These are phyloP conservation scores for Chalaropsis thielavioides DNA, from an alignment of 2,329 filamentous ascomycete genomes.

Conservation along the genomic window DNA sequence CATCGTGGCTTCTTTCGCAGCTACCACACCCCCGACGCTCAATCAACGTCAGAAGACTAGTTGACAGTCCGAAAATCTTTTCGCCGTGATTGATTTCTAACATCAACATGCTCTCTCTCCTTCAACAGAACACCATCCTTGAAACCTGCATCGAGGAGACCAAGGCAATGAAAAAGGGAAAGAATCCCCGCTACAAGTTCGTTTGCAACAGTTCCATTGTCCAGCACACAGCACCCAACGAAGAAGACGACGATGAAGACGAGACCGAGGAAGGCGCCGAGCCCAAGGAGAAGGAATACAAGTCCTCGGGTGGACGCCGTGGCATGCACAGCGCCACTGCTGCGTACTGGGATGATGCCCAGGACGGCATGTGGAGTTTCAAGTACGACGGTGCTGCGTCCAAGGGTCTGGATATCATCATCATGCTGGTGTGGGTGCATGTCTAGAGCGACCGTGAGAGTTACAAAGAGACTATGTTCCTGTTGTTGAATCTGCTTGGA, in stretches of 20 bases:
- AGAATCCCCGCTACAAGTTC: slow-evolving; percentile 66
- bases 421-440: slow-evolving; percentile 66
- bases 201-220: slow-evolving; percentile 97
- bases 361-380: slow-evolving; percentile 79
- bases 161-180: slow-evolving; percentile 26
- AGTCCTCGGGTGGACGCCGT: slow-evolving; percentile 64
- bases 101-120: background rate
- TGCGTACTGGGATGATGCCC: slow-evolving; percentile 82
- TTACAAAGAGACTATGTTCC: background rate
- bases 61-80: background rate
- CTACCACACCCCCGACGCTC: no score
- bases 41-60: background rate
- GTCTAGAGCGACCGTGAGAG: slow-evolving; percentile 30
- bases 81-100: background rate
- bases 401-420: slow-evolving; percentile 54
- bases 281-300: slow-evolving; percentile 45
- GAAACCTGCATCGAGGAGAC: slow-evolving; percentile 65
- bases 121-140: slow-evolving; percentile 55
- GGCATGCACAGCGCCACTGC: slow-evolving; percentile 82
- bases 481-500: background rate
- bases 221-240: slow-evolving; percentile 67
- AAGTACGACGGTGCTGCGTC: slow-evolving; percentile 60
- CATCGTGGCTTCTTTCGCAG: no score
- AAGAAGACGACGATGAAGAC: slow-evolving; percentile 36
- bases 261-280: slow-evolving; percentile 37